Evolutionary conservation across 2,329 filamentous ascomycete species (phyloP).

Genomic region (Fusarium aywerte): DNA sequence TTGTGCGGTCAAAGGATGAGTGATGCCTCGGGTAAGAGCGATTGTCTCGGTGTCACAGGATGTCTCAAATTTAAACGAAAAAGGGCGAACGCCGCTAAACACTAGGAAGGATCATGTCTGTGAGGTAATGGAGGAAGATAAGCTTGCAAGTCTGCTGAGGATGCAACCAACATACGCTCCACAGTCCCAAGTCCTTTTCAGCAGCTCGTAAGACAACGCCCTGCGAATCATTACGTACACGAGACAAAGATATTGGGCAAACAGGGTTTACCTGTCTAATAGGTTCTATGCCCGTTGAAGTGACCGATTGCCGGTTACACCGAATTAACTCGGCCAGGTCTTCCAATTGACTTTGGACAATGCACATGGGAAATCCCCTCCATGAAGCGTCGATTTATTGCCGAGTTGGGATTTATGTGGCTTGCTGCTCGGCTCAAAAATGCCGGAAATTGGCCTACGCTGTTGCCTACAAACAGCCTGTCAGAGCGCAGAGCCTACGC

Average conservation of each 20-base stretch:
- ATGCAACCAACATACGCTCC: not conserved
- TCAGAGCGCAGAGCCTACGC: conserved; percentile 1
- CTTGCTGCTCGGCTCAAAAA: conserved; percentile 30
- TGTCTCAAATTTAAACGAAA: conserved; percentile 7
- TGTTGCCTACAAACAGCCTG: not conserved
- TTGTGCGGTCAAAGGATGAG: not conserved
- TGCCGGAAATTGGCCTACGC: conserved; percentile 25
- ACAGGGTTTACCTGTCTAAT: not conserved
- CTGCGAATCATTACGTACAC: conserved; percentile 25
- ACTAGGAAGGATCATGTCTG: not conserved
- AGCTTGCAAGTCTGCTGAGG: not conserved
- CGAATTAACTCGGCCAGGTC: conserved; percentile 23
- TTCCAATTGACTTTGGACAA: conserved; percentile 9
- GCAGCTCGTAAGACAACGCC: conserved; percentile 10
- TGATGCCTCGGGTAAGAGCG: conserved; percentile 15
- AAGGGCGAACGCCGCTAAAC: not conserved
- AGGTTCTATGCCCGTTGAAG: not conserved
- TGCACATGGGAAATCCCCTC: conserved; percentile 22
- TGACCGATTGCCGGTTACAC: not conserved
- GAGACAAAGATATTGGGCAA: not conserved
- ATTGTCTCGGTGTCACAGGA: conserved; percentile 19
- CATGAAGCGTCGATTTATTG: conserved; percentile 30
- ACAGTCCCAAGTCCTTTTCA: conserved; percentile 6
- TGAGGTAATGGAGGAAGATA: conserved; percentile 14
- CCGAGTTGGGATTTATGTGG: conserved; percentile 27